Conservation (phyloP, 352 stramenopile genomes). For the Pythium brachiatum region DNA sequence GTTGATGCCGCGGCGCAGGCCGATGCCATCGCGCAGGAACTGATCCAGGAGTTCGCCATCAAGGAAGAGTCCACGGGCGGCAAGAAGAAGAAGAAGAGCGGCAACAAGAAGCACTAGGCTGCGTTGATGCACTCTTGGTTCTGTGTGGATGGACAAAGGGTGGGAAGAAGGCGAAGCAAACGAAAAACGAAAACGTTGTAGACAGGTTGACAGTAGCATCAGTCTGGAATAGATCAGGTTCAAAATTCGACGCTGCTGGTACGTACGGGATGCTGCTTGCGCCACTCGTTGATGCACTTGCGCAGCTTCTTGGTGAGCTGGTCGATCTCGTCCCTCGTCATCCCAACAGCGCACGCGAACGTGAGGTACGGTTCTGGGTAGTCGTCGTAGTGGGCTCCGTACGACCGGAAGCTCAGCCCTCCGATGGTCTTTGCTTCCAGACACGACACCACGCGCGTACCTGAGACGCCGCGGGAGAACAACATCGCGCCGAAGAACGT, state of each 20-base stretch:
- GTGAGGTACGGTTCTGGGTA: slow-evolving; percentile 95
- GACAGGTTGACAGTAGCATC: not conserved
- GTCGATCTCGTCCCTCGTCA: slow-evolving; percentile 90
- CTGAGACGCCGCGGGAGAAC: slow-evolving; percentile 95
- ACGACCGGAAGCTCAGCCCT: slow-evolving; percentile 88
- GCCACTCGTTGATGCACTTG: slow-evolving; percentile 89
- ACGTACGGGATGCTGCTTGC: slow-evolving; percentile 26
- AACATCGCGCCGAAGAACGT: slow-evolving; percentile 98
- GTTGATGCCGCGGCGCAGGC: slow-evolving; percentile 73
- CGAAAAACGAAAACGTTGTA: slow-evolving; percentile 3
- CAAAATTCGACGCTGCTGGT: not conserved
- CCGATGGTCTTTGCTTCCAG: slow-evolving; percentile 88
- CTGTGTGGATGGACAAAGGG: not conserved
- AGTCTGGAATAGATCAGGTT: slow-evolving; percentile 2
- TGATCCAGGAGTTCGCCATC: slow-evolving; percentile 75
- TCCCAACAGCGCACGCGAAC: slow-evolving; percentile 95
- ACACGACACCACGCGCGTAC: slow-evolving; percentile 92
- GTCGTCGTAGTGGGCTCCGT: slow-evolving; percentile 88
- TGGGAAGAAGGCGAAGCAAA: not conserved
- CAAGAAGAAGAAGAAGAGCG: slow-evolving; percentile 72
- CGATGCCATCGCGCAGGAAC: slow-evolving; percentile 73
- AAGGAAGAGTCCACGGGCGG: slow-evolving; percentile 40
- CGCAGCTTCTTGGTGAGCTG: slow-evolving; percentile 91
- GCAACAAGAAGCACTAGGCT: slow-evolving; percentile 76
- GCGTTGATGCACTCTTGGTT: no score